phyloP scores from a whole-genome alignment of 2,329 filamentous ascomycete genomes.

The Arthrocladium fulminans region DNA sequence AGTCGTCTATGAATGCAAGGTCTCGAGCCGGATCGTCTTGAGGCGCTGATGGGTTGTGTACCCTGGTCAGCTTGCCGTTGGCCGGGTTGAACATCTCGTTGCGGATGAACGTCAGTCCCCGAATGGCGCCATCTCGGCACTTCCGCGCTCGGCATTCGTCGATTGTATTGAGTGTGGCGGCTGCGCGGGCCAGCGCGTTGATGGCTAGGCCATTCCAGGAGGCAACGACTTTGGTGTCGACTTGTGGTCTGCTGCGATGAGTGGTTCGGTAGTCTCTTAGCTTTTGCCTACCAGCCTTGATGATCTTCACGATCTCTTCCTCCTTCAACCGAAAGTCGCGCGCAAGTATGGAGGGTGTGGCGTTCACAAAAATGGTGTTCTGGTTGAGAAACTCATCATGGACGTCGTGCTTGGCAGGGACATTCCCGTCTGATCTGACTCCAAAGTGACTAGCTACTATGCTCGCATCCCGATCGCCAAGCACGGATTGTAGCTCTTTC shows the following conservation, averaged over 20 bases:
- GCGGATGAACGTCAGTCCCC: constrained; percentile 64
- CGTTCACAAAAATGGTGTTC: constrained; percentile 71
- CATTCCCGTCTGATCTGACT: constrained; percentile 74
- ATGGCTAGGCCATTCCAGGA: constrained; percentile 87
- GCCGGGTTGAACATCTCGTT: constrained; percentile 61
- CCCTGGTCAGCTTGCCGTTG: constrained; percentile 56
- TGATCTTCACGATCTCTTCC: constrained; percentile 57
- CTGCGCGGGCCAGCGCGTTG: constrained; percentile 66
- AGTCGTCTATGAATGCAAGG: constrained; percentile 87
- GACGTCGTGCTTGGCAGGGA: constrained; percentile 70
- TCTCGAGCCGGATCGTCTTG: constrained; percentile 32
- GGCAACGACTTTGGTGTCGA: constrained; percentile 83
- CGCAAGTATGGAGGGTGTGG: constrained; percentile 59
- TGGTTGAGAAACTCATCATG: constrained; percentile 93
- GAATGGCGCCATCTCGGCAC: constrained; percentile 58
- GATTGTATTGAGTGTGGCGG: constrained; percentile 55
- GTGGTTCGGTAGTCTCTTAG: constrained; percentile 63
- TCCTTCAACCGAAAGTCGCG: constrained; percentile 65
- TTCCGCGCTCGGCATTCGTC: constrained; percentile 48
- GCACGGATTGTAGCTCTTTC: constrained; percentile 70
- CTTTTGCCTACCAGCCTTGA: constrained; percentile 58
- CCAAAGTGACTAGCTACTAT: constrained; percentile 79
- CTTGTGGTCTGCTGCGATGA: constrained; percentile 63
- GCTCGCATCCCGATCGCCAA: constrained; percentile 58
- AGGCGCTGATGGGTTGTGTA: constrained; percentile 5